Percentiles rank a stretch among this genome's conserved stretches.
Evolutionary conservation across 139 green algal genomes (phyloP).

Genomic region (Diplosphaera chodatii): DNA sequence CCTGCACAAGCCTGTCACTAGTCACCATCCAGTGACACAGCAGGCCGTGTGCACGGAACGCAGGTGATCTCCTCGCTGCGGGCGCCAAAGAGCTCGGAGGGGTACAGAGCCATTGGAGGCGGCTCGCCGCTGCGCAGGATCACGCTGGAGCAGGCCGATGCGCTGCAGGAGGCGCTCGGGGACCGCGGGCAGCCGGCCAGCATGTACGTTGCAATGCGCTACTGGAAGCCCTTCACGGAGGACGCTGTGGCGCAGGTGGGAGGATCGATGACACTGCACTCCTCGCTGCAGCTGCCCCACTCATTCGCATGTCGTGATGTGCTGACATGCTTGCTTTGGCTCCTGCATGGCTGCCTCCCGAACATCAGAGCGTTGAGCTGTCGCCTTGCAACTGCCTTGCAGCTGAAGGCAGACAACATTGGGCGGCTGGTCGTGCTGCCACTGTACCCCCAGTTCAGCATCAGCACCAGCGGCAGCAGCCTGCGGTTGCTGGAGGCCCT

Average conservation of each 20-base stretch:
- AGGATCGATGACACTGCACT: too few species aligned
- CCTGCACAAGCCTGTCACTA: too few species aligned
- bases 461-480: slow-evolving; percentile 86
- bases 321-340: too few species aligned
- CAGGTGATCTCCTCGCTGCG: slow-evolving; percentile 74
- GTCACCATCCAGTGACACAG: too few species aligned
- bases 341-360: too few species aligned
- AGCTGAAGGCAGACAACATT: slow-evolving; percentile 85
- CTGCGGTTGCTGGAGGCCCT: slow-evolving; percentile 90
- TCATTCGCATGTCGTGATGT: too few species aligned
- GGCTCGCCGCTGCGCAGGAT: slow-evolving; percentile 89
- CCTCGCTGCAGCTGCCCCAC: too few species aligned
- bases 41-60: too few species aligned
- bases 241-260: slow-evolving; percentile 81
- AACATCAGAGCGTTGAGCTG: too few species aligned
- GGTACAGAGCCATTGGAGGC: slow-evolving; percentile 92
- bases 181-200: slow-evolving; percentile 35
- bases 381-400: too few species aligned
- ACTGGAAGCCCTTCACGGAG: slow-evolving; percentile 99
- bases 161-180: slow-evolving; percentile 54
- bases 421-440: slow-evolving; percentile 86
- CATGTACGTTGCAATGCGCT: slow-evolving; percentile 98
- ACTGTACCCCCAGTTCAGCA: slow-evolving; percentile 95
- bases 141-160: slow-evolving; percentile 87
- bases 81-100: slow-evolving; percentile 82